Base-by-base conservation (phyloP, 2,329 filamentous ascomycete genomes). In the Grosmannia clavigera region DNA sequence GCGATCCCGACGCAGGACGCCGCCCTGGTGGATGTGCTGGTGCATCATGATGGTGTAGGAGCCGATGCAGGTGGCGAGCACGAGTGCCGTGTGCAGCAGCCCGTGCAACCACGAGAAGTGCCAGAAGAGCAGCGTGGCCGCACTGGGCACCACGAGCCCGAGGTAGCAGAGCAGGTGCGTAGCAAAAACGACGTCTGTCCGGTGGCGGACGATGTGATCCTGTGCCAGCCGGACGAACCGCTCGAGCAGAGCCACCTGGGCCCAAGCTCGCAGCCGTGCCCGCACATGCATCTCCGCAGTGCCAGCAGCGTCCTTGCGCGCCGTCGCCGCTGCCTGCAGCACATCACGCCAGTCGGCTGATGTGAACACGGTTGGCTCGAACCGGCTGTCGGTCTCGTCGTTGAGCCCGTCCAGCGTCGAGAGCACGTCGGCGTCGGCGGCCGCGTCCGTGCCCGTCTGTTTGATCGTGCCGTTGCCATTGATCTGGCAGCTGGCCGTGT, bases 41-140 rank as follows among this genome's bases (percentile, higher is more conserved):
- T 92, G 88, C 79, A 88, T 88, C 81, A 92, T 83, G 46, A 92
- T 76, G 0, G 88, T 92, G 72, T 90, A 92, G 1, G 84, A 77
- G 9, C 88, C 88, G 58, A 84, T 81, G 67, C 85, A 91, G 55
- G 43, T 56, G 69, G 79, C 87, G 40, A 80, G 73, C 66, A 87
- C 83, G 76, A 90, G 83, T 11, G 81, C 67, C 58, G 78, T 75
- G 68, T 92, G 88, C 33, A 84, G 65, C 19, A 88, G 65, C 11
- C 80, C 88, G 70, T 91, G 88, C 46, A 80, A 65, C 73, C 81
- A 89, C 11, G 78, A 80, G 72, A 92, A 92, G 67, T 78, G 74
- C 65, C 78, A 76, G 71, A 82, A 88, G 14, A 92, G 76, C 59
- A 78, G 77, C 9, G 27, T 5, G 10, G 84, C 62, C 0, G 86